A percentile compares a stretch with the other conserved stretches of the same genome.
Evolutionary conservation across 2,329 filamentous ascomycete species (phyloP).

Genomic region (Dothideomycetidae sp.): DNA sequence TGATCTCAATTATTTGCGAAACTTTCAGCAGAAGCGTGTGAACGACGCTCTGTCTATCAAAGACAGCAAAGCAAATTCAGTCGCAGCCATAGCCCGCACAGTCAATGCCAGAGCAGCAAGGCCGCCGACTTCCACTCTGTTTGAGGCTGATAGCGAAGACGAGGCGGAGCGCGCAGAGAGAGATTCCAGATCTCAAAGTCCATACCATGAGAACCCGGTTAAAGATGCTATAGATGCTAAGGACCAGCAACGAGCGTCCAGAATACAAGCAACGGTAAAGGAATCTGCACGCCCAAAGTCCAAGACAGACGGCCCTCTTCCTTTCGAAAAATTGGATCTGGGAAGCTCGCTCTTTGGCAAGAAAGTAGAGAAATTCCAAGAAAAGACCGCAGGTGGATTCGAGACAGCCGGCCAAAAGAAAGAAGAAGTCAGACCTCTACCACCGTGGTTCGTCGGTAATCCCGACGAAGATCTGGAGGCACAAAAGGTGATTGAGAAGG

Average conservation of each 20-base stretch:
- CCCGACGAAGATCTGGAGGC: constrained; percentile 45
- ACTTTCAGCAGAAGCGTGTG: constrained; percentile 32
- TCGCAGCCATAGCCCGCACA: constrained; percentile 3
- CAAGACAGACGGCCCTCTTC: constrained; percentile 62
- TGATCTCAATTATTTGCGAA: constrained; percentile 36
- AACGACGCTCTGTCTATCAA: constrained; percentile 29
- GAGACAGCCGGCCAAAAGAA: constrained; percentile 35
- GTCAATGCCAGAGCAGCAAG: constrained; percentile 15
- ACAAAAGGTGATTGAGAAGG: constrained; percentile 25
- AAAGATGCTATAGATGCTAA: neutral
- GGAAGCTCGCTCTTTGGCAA: constrained; percentile 44
- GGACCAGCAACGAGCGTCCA: constrained; percentile 7
- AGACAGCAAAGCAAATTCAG: constrained; percentile 4
- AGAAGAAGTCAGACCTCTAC: constrained; percentile 46
- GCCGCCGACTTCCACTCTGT: constrained; percentile 16
- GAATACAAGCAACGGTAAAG: constrained; percentile 17
- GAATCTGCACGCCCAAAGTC: constrained; percentile 7
- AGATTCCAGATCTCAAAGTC: neutral
- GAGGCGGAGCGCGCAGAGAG: constrained; percentile 48
- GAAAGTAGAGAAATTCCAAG: constrained; percentile 38
- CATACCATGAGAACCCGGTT: neutral
- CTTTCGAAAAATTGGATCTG: constrained; percentile 70
- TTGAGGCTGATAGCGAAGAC: constrained; percentile 31
- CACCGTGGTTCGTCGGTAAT: constrained; percentile 57
- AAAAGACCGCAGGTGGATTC: constrained; percentile 51